phyloP scores from a whole-genome alignment of 805 yeast genomes.

The Yarrowia keelungensis region DNA sequence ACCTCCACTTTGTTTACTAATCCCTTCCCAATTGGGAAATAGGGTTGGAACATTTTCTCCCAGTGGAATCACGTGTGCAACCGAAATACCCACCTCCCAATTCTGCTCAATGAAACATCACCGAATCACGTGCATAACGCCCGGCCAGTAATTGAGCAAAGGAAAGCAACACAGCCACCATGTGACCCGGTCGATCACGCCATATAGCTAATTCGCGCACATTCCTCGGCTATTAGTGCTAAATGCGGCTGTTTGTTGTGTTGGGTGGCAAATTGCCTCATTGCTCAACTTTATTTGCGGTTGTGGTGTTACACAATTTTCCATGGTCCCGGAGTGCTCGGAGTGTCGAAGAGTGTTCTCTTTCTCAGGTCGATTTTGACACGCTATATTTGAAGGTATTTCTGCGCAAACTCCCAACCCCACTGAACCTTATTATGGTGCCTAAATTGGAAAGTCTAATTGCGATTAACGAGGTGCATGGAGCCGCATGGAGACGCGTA shows the following conservation, averaged over 20 bases:
- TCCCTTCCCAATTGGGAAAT: neutral
- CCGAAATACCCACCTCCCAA: neutral
- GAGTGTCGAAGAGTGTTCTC: conserved; percentile 18
- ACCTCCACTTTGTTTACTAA: neutral
- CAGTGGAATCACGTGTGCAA: neutral
- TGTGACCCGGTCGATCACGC: neutral
- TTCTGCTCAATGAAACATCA: neutral
- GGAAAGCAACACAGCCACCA: neutral
- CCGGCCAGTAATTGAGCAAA: neutral
- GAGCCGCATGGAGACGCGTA: too few species aligned
- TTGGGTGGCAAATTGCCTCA: conserved; percentile 17
- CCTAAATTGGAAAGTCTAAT: neutral
- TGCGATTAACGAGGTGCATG: conserved; percentile 29
- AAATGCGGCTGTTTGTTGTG: neutral
- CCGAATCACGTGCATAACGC: neutral
- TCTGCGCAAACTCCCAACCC: conserved; percentile 28
- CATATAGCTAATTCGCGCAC: neutral
- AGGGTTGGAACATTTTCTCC: conserved; percentile 1
- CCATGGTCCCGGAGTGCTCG: neutral
- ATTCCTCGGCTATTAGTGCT: neutral
- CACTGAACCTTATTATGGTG: neutral
- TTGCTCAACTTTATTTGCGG: neutral
- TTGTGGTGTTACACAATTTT: neutral
- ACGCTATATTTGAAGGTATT: conserved; percentile 5
- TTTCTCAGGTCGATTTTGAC: neutral